Conservation (phyloP, 176 grass and related monocot genomes). For the Microstegium vimineum region DNA sequence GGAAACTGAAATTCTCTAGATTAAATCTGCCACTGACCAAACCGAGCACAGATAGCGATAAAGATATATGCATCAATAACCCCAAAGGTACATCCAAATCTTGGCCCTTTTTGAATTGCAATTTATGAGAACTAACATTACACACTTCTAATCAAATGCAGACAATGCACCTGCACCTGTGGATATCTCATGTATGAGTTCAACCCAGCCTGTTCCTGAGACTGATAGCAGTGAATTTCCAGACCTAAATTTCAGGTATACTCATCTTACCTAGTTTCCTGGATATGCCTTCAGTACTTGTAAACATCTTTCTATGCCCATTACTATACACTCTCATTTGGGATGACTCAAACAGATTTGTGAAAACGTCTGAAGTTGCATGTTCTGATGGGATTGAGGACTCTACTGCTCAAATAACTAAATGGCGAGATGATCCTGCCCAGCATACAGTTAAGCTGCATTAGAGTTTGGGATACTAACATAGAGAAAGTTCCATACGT, state of each 20-base stretch:
- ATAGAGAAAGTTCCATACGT: not conserved
- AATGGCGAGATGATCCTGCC: conserved; percentile 47
- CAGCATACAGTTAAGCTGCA: conserved; percentile 64
- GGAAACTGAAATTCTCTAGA: conserved; percentile 62
- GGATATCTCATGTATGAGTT: conserved; percentile 28
- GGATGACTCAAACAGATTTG: conserved; percentile 21
- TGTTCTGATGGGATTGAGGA: conserved; percentile 43
- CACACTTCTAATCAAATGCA: conserved; percentile 28
- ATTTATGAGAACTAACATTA: conserved; percentile 16
- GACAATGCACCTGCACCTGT: conserved; percentile 25
- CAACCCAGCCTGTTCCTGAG: conserved; percentile 53
- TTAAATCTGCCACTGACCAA: conserved; percentile 42
- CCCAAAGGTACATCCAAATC: conserved; percentile 42
- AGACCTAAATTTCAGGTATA: conserved; percentile 52
- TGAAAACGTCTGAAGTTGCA: conserved; percentile 33
- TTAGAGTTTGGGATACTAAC: conserved; percentile 22
- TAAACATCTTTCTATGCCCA: conserved; percentile 1
- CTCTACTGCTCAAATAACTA: conserved; percentile 55
- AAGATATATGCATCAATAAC: conserved; percentile 34
- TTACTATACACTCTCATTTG: conserved; percentile 22
- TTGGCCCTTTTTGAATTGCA: not conserved
- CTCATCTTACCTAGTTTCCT: conserved; percentile 21
- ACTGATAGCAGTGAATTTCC: conserved; percentile 34
- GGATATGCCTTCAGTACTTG: conserved; percentile 16
- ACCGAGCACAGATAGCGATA: conserved; percentile 31